Evolutionary conservation across 2,329 filamentous ascomycete species (phyloP).

Genomic region (Penicillium crustosum): DNA sequence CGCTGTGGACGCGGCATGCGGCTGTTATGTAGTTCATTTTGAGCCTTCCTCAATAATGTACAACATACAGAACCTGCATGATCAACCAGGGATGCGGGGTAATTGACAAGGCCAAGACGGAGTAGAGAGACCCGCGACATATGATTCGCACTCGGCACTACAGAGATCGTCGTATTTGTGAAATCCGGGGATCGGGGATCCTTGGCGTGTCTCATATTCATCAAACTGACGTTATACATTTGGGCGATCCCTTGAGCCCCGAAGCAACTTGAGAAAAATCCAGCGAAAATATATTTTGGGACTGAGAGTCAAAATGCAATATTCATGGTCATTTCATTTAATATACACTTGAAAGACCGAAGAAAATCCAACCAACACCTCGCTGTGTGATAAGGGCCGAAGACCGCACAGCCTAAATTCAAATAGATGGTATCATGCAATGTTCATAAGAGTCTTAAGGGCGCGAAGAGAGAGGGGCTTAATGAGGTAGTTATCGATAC

Average conservation of each 20-base stretch:
- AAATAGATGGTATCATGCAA: conserved; percentile 7
- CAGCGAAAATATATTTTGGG: background rate
- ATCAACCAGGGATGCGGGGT: background rate
- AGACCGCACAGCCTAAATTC: background rate
- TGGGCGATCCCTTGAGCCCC: no score
- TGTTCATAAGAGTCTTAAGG: conserved; percentile 30
- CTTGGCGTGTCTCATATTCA: background rate
- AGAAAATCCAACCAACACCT: background rate
- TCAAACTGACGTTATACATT: background rate
- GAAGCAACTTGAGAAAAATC: no score
- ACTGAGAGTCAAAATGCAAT: background rate
- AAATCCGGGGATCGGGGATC: background rate
- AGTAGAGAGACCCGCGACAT: conserved; percentile 1
- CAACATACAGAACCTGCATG: background rate
- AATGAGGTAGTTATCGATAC: conserved; percentile 36
- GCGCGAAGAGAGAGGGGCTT: conserved; percentile 35
- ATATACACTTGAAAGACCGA: background rate
- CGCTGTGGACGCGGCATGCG: background rate
- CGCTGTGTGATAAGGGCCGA: background rate
- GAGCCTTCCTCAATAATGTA: background rate
- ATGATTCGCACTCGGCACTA: background rate
- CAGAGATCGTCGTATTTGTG: background rate
- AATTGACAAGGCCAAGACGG: background rate
- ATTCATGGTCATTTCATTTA: background rate
- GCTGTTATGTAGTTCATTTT: background rate